Conservation (phyloP, 257 asterid genomes). For the Dorcoceras hygrometricum region DNA sequence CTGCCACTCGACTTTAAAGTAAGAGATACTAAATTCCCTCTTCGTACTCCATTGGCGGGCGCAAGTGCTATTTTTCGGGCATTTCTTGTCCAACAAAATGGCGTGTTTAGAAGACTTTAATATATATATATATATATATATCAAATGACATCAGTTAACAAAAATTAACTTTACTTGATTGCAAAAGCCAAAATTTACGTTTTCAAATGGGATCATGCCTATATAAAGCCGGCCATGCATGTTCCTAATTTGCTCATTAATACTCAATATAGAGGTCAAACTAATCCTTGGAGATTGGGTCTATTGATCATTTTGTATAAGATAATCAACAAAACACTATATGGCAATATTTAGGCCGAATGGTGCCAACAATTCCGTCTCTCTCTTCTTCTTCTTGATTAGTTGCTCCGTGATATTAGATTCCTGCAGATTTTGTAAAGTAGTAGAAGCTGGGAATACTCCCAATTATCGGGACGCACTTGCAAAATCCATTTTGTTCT, state of each 20-base stretch:
- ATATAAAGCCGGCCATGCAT: conserved; percentile 29
- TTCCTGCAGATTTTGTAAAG: neutral
- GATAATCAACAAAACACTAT: neutral
- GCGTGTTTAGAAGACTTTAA: too few relatives aligned
- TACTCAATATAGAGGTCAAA: too few relatives aligned
- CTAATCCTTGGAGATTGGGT: neutral
- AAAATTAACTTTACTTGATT: conserved; percentile 6
- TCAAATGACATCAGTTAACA: too few relatives aligned
- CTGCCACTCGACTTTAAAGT: too few relatives aligned
- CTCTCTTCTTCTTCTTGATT: conserved; percentile 21
- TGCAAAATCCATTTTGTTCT: conserved; percentile 71
- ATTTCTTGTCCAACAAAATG: too few relatives aligned
- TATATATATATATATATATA: too few relatives aligned
- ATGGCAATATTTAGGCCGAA: conserved; percentile 33
- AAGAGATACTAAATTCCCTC: too few relatives aligned
- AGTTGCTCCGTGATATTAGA: neutral
- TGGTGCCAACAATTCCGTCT: conserved; percentile 17
- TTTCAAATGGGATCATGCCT: conserved; percentile 34
- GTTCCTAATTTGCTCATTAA: conserved; percentile 4
- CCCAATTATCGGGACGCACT: conserved; percentile 76
- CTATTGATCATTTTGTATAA: too few relatives aligned
- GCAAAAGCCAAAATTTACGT: conserved; percentile 54
- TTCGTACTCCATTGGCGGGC: too few relatives aligned
- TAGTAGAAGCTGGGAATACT: conserved; percentile 25
- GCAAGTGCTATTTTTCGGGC: too few relatives aligned